Conservation (phyloP, 2,329 filamentous ascomycete genomes). For the Sordariomycetes sp. region DNA sequence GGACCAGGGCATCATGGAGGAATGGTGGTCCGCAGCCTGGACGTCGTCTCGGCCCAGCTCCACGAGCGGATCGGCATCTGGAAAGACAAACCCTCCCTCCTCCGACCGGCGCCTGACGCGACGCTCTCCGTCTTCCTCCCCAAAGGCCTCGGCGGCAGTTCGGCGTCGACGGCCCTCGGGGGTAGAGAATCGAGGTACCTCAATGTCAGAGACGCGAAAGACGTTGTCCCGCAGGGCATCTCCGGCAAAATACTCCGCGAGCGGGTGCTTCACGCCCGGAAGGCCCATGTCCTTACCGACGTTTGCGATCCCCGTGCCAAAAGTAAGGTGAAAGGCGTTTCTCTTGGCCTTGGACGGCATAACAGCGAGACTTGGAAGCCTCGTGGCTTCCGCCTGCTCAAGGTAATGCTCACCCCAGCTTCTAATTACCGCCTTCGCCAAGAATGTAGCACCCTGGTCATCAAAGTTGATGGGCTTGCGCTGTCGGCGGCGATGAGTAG, state of each 20-base stretch:
- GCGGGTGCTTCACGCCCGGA: conserved; percentile 22
- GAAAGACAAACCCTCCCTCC: conserved; percentile 9
- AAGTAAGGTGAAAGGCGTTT: conserved; percentile 24
- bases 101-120: conserved; percentile 23
- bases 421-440: conserved; percentile 14
- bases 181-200: background rate
- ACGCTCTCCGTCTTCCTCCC: conserved; percentile 18
- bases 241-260: conserved; percentile 32
- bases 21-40: conserved; percentile 49
- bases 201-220: conserved; percentile 15
- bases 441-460: conserved; percentile 16
- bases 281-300: conserved; percentile 18
- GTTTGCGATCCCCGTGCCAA: conserved; percentile 22
- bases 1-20: conserved; percentile 40
- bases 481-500: conserved; percentile 12
- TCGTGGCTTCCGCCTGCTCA: conserved; percentile 23
- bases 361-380: background rate
- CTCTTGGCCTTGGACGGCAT: background rate
- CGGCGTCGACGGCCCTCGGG: conserved; percentile 21
- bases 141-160: conserved; percentile 28
- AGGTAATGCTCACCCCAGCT: conserved; percentile 11
- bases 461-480: conserved; percentile 15
- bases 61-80: background rate
- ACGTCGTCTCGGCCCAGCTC: conserved; percentile 8
- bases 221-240: conserved; percentile 23